Conservation (phyloP, 177 flowering plant genomes). For the Vitis hybrid region DNA sequence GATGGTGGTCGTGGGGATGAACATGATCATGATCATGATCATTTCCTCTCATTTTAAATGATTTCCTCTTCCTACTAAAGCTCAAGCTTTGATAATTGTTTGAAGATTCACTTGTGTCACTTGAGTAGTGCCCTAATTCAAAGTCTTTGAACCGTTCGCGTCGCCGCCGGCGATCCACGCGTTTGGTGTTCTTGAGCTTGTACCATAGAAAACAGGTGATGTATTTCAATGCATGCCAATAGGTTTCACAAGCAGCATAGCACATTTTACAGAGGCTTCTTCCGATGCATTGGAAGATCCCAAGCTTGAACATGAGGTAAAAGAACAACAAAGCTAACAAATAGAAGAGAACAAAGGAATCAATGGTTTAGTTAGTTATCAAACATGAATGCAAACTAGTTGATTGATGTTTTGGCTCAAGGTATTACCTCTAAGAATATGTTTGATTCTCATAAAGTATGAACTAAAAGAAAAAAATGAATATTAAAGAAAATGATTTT, state of each 20-base stretch:
- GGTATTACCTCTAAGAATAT: too few relatives aligned
- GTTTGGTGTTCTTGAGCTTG: slow-evolving; percentile 55
- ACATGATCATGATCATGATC: slow-evolving; percentile 17
- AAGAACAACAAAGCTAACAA: slow-evolving; percentile 32
- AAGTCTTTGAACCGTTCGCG: slow-evolving; percentile 33
- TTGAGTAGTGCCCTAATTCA: slow-evolving; percentile 43
- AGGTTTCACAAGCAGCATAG: slow-evolving; percentile 60
- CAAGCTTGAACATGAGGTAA: slow-evolving; percentile 59
- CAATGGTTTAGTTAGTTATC: too few relatives aligned
- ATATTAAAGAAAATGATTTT: not conserved
- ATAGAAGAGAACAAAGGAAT: not conserved
- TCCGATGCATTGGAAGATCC: slow-evolving; percentile 63
- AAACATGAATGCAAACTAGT: too few relatives aligned
- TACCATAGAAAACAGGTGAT: slow-evolving; percentile 54
- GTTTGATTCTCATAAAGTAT: not conserved
- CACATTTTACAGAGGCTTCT: slow-evolving; percentile 69
- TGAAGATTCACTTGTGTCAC: slow-evolving; percentile 21
- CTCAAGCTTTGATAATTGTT: slow-evolving; percentile 12
- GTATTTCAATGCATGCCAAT: slow-evolving; percentile 45
- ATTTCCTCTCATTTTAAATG: slow-evolving; percentile 28
- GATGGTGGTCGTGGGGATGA: slow-evolving; percentile 5
- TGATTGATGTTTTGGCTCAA: too few relatives aligned
- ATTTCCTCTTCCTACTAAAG: slow-evolving; percentile 26
- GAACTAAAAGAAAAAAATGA: too few relatives aligned
- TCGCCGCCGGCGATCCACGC: slow-evolving; percentile 42